Conservation (phyloP, 2,329 filamentous ascomycete genomes). For the Byssochlamys sp. region DNA sequence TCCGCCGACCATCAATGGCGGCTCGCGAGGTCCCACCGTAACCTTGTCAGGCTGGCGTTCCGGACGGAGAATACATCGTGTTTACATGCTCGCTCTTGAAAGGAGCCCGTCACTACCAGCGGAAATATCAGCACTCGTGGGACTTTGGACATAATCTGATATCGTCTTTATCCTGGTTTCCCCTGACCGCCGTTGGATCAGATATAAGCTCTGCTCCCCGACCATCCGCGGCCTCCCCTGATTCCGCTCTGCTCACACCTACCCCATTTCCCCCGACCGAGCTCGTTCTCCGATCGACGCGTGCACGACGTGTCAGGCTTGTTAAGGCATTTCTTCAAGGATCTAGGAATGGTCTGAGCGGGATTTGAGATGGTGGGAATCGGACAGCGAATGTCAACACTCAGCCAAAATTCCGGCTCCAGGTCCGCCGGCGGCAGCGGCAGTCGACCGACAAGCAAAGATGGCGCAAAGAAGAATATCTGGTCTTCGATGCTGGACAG, state of each 20-base stretch:
- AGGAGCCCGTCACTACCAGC: not conserved
- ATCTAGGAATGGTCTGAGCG: constrained; percentile 27
- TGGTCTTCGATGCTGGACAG: constrained; percentile 90
- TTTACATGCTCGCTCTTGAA: not conserved
- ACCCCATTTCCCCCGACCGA: constrained; percentile 7
- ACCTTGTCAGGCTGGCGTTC: not conserved
- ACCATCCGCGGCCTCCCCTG: constrained; percentile 17
- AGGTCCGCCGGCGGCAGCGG: constrained; percentile 21
- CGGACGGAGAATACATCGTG: not conserved
- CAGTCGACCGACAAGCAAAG: constrained; percentile 46
- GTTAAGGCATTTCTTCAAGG: not conserved
- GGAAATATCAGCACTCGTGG: not conserved
- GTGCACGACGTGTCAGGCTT: not conserved
- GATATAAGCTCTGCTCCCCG: not conserved
- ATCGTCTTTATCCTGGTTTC: not conserved
- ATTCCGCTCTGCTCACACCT: constrained; percentile 13
- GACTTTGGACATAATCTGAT: not conserved
- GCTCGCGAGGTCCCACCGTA: not conserved
- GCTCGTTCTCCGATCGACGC: constrained; percentile 1
- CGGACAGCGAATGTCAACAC: constrained; percentile 29
- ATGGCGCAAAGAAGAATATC: constrained; percentile 67
- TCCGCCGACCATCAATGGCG: not conserved
- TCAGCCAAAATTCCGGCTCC: constrained; percentile 26
- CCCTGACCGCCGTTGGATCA: not conserved
- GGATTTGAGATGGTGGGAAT: constrained; percentile 25